A percentile compares a stretch with the other conserved stretches of the same genome.
Conservation (phyloP, 163 green algal genomes). For the Scenedesmus sp. region DNA sequence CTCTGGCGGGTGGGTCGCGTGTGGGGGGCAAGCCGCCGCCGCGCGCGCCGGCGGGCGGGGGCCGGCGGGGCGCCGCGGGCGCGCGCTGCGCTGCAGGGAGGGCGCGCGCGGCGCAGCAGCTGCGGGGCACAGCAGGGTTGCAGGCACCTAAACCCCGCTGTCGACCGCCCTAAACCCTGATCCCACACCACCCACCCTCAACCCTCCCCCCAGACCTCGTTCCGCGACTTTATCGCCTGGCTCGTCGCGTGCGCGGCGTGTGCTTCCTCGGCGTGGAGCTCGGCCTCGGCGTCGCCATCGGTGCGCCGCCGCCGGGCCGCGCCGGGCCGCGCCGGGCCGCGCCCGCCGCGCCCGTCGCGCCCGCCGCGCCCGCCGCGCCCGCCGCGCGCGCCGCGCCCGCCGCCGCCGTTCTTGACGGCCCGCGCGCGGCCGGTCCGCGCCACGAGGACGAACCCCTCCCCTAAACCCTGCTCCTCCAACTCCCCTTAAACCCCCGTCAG, state of each 20-base stretch:
- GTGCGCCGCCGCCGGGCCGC: no score
- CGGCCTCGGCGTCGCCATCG: slow-evolving; percentile 74
- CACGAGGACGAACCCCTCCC: slow-evolving; percentile 47
- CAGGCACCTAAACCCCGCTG: not conserved
- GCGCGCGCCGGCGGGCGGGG: no score
- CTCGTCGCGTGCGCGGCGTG: slow-evolving; percentile 65
- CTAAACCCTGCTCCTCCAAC: not conserved
- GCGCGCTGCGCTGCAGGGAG: not conserved
- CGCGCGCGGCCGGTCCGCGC: no score
- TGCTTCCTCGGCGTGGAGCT: slow-evolving; percentile 83
- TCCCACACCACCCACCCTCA: no score
- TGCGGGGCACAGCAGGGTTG: not conserved
- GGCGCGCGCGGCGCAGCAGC: not conserved
- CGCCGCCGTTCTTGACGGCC: not conserved
- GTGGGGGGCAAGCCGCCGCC: no score
- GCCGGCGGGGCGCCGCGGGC: no score
- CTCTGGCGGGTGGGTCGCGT: slow-evolving; percentile 62
- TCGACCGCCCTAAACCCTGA: not conserved
- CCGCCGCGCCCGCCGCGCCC: no score
- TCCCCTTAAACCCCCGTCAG: no score
- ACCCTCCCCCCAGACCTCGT: slow-evolving; percentile 52
- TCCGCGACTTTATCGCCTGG: slow-evolving; percentile 82
- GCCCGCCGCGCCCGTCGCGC: no score
- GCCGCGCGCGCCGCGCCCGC: not conserved
- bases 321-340: no score